These are phyloP conservation scores for Pseudotsuga menziesii DNA, from an alignment of 75 land plant species.

Conservation along the genomic window DNA sequence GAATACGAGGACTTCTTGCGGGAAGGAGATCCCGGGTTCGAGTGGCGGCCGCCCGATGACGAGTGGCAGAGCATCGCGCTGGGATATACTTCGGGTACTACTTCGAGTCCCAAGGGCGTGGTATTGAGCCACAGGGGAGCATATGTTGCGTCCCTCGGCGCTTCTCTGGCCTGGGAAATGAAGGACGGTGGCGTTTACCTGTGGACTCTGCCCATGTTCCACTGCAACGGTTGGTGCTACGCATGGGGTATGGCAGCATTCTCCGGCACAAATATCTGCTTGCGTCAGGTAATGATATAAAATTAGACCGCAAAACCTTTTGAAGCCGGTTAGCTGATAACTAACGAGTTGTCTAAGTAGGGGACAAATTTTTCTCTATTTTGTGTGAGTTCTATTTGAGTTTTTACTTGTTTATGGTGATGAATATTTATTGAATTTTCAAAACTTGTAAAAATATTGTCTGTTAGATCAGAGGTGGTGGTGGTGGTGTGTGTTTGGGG, in stretches of 20 bases:
- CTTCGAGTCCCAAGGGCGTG: constrained; percentile 91
- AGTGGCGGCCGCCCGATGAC: constrained; percentile 74
- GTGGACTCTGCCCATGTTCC: constrained; percentile 96
- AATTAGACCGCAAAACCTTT: too few species aligned
- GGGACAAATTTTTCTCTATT: too few species aligned
- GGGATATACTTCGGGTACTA: constrained; percentile 94
- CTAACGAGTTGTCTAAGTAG: too few species aligned
- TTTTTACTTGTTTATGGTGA: too few species aligned
- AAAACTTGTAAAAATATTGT: too few species aligned
- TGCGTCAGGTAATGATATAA: constrained; percentile 55
- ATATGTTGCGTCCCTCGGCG: constrained; percentile 63
- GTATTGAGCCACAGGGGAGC: constrained; percentile 86
- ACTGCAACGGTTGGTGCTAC: constrained; percentile 95
- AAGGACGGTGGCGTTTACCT: constrained; percentile 70
- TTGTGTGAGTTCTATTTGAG: too few species aligned
- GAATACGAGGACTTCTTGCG: constrained; percentile 80
- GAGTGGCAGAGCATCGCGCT: constrained; percentile 95
- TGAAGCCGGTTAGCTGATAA: too few species aligned
- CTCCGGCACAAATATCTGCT: constrained; percentile 83
- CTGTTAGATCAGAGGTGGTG: too few species aligned
- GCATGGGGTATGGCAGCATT: constrained; percentile 87
- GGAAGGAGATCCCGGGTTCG: constrained; percentile 64
- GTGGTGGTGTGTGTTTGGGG: too few species aligned
- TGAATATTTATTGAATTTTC: too few species aligned
- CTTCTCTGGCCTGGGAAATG: constrained; percentile 67